A percentile compares a stretch with the other conserved stretches of the same genome.
phyloP scores from a whole-genome alignment of 176 grass and related monocot genomes.

The Oryza longistaminata region DNA sequence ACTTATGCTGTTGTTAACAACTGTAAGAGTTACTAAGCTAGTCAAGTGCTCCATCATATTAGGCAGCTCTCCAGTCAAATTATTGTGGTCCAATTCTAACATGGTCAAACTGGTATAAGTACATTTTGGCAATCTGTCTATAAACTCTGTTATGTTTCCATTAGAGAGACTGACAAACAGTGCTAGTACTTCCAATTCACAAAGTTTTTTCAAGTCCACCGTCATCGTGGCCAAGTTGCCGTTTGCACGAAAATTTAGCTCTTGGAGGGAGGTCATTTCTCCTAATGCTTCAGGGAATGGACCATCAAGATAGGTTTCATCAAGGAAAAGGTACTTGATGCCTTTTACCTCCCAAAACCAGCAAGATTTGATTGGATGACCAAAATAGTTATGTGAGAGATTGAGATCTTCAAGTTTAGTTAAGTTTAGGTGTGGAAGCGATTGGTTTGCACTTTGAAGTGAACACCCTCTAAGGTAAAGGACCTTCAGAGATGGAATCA shows the following conservation, averaged over 20 bases:
- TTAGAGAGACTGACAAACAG: not conserved
- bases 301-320: not conserved
- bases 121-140: not conserved
- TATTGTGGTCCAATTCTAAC: not conserved
- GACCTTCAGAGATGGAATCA: not conserved
- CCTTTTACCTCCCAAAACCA: constrained; percentile 44
- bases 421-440: not conserved
- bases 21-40: not conserved
- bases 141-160: constrained; percentile 27
- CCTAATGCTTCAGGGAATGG: constrained; percentile 6
- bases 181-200: not conserved
- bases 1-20: constrained; percentile 38
- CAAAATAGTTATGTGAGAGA: not conserved
- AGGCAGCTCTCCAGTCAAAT: not conserved
- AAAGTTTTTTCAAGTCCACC: not conserved
- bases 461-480: not conserved
- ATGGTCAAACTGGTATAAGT: not conserved
- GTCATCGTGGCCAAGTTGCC: not conserved
- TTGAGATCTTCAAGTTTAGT: constrained; percentile 4
- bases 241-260: not conserved
- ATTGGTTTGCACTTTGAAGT: not conserved
- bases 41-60: not conserved
- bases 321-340: not conserved
- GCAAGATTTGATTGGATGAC: not conserved
- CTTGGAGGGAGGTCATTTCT: not conserved